Base-by-base conservation (phyloP, 108 stramenopile species). In the Parmales sp. region DNA sequence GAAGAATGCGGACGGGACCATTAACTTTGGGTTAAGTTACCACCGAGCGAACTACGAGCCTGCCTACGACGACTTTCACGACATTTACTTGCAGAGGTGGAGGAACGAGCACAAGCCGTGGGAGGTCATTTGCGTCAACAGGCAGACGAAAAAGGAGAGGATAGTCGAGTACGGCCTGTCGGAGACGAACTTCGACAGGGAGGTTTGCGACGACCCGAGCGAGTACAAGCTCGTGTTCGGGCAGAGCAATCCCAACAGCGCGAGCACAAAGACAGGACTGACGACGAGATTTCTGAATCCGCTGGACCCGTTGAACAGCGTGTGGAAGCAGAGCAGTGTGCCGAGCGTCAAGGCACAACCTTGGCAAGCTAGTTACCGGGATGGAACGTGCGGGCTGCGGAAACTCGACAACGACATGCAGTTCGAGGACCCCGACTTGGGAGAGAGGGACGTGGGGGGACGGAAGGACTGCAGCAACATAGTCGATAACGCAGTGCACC, bases 21-120 rank as follows among this genome's bases (percentile, higher is more conserved):
- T 69, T 22, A 78, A 90, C 69, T 90, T 85, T 66, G 83, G 86
- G 8, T 81, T 90, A 28, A 89, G 72, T 69, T 91, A 84, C 49
- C 92, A 93, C 64, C 71, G 92, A 13, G 89, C 88, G 37, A 72
- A 78, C 13, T 93, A 93, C 70, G 65, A 83, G 36, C 67, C 68
- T 26, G 84, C 75, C 16, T 93, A 93, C 79, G 92, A 93, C 64
- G 75, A 93, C 74, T 83, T 82, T 66, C 86, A 93, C 66, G 92
- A 93, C 65, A 93, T 93, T 46, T 91, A 87, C 68, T 68, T 86
- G 2, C 90, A 93, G 66, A 68, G 91, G 45, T 86, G 84, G 86
- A 49, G 87, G 26, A 74, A 78, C 41, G 91, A 93, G 51, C 88
- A 90, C 73, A 69, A 80, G 51, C 83, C 81, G 0, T 90, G 86